Percentiles rank a stretch among this genome's conserved stretches.
Evolutionary conservation across 257 asterid species (phyloP).

Genomic region (Gentiana dahurica): DNA sequence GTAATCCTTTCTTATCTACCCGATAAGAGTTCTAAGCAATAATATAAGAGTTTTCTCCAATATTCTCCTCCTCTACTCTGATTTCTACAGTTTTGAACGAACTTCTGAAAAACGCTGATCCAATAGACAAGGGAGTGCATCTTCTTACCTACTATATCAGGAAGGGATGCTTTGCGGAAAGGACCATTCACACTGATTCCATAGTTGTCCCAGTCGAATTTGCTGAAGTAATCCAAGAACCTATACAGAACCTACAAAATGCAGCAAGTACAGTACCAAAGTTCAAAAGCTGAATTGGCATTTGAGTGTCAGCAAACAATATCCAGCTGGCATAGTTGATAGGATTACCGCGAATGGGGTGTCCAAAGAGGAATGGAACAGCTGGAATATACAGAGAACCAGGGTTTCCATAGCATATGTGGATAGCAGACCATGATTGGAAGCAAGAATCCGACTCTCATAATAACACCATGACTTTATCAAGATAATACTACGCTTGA

Average conservation of each 20-base stretch:
- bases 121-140: conserved; percentile 2
- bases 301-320: conserved; percentile 1
- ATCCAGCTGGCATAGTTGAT: conserved; percentile 2
- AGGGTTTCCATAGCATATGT: conserved; percentile 47
- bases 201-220: conserved; percentile 74
- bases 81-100: neutral
- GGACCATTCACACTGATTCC: conserved; percentile 80
- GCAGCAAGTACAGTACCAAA: conserved; percentile 11
- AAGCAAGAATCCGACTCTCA: conserved; percentile 86
- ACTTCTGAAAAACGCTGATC: neutral
- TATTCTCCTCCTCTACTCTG: too few species aligned
- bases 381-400: conserved; percentile 33
- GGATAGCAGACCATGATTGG: conserved; percentile 72
- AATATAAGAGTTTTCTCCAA: too few species aligned
- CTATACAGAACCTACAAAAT: conserved; percentile 51
- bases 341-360: conserved; percentile 52
- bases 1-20: too few species aligned
- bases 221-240: conserved; percentile 70
- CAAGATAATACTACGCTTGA: conserved; percentile 71
- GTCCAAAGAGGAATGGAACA: conserved; percentile 31
- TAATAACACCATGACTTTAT: conserved; percentile 80
- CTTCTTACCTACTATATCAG: conserved; percentile 54
- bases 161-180: conserved; percentile 44
- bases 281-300: conserved; percentile 5
- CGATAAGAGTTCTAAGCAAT: too few species aligned